Conservation (phyloP, 208 protist genomes). For the Acanthamoeba healyi region DNA sequence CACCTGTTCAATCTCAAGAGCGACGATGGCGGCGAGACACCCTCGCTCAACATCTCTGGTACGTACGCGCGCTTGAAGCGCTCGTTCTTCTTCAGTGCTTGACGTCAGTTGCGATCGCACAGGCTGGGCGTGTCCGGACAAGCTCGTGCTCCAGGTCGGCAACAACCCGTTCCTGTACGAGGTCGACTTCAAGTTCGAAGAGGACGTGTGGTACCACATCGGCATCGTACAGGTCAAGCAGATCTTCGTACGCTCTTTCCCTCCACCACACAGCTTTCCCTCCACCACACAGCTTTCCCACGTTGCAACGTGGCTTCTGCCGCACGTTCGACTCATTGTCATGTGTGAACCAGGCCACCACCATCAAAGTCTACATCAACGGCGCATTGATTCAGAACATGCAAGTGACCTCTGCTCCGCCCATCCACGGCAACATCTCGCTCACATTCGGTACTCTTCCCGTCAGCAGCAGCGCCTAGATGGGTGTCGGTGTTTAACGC, state of each 20-base stretch:
- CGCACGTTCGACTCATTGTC: too few relatives aligned
- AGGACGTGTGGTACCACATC: conserved; percentile 65
- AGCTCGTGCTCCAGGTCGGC: conserved; percentile 58
- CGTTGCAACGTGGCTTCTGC: too few relatives aligned
- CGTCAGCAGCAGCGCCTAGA: background rate
- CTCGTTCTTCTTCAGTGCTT: too few relatives aligned
- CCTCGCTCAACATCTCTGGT: conserved; percentile 69
- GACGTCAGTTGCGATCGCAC: background rate
- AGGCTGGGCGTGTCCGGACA: conserved; percentile 62
- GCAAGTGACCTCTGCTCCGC: conserved; percentile 3
- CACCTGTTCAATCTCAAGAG: conserved; percentile 68
- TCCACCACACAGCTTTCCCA: too few relatives aligned
- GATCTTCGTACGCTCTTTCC: background rate
- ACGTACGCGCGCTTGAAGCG: too few relatives aligned
- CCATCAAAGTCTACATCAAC: conserved; percentile 59
- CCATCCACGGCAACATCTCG: conserved; percentile 65
- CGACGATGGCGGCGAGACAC: conserved; percentile 46
- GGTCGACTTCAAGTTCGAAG: conserved; percentile 51
- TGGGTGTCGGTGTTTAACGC: too few relatives aligned
- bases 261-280: background rate
- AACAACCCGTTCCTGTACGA: conserved; percentile 73
- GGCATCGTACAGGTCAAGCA: conserved; percentile 51
- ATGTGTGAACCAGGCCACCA: background rate
- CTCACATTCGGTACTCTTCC: conserved; percentile 72
- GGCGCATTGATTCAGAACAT: conserved; percentile 21